phyloP scores from a whole-genome alignment of 129 eudicot genomes.

The Escallonia herrerae region DNA sequence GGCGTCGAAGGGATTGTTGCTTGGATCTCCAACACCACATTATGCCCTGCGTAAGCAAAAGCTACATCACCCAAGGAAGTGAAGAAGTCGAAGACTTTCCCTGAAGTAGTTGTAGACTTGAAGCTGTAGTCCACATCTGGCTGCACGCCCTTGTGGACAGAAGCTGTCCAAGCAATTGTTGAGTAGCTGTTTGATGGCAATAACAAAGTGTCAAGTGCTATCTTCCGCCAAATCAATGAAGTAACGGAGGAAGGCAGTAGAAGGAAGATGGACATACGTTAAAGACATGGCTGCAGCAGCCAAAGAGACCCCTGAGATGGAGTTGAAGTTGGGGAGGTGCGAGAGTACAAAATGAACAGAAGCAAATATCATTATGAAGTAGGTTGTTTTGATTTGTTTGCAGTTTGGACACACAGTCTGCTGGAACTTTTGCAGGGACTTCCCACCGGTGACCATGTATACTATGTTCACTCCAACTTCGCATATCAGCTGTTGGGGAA shows the following conservation, averaged over 20 bases:
- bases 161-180: conserved; percentile 75
- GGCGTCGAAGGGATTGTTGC: conserved; percentile 80
- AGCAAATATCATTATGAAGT: conserved; percentile 66
- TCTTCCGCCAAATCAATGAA: not conserved
- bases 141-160: conserved; percentile 51
- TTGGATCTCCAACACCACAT: conserved; percentile 76
- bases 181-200: conserved; percentile 40
- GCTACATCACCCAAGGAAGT: conserved; percentile 64
- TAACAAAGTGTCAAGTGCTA: not conserved
- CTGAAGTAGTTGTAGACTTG: conserved; percentile 18
- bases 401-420: conserved; percentile 32
- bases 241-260: not conserved
- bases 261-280: conserved; percentile 27
- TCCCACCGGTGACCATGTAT: conserved; percentile 78
- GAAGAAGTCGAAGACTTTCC: conserved; percentile 50
- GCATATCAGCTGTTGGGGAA: conserved; percentile 59
- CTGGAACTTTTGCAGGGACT: conserved; percentile 45
- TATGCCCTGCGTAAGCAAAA: conserved; percentile 82
- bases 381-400: conserved; percentile 35
- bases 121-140: conserved; percentile 43
- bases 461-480: conserved; percentile 69
- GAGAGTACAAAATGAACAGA: conserved; percentile 62
- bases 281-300: conserved; percentile 82
- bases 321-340: conserved; percentile 75
- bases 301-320: conserved; percentile 64